phyloP scores from a whole-genome alignment of 2,329 filamentous ascomycete species.

The Passalora sequoiae region DNA sequence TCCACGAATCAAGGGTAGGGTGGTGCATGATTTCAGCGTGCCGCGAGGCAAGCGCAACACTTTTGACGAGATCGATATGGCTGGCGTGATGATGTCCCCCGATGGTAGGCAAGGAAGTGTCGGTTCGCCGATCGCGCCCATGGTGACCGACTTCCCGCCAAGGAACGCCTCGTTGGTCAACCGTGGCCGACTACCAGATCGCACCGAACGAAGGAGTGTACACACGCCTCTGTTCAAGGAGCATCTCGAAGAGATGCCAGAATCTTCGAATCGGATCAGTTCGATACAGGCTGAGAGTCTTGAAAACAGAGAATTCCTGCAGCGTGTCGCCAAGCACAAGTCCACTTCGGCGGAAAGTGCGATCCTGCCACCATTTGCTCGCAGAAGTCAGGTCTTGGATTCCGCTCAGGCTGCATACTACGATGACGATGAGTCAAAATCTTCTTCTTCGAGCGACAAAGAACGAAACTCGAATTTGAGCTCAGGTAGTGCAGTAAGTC shows the following conservation, averaged over 20 bases:
- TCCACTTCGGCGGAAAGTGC: constrained; percentile 28
- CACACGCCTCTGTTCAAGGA: constrained; percentile 58
- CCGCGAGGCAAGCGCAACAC: constrained; percentile 43
- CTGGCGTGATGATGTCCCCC: not conserved
- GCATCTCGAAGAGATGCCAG: constrained; percentile 53
- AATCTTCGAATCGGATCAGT: constrained; percentile 37
- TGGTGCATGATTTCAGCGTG: constrained; percentile 61
- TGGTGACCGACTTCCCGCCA: constrained; percentile 13
- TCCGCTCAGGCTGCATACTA: constrained; percentile 25
- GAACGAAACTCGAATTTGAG: constrained; percentile 18
- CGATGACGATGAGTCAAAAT: constrained; percentile 24
- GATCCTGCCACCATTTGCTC: constrained; percentile 33
- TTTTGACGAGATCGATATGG: constrained; percentile 19
- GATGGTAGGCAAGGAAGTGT: constrained; percentile 5
- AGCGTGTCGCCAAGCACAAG: constrained; percentile 38
- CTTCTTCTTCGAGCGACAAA: constrained; percentile 22
- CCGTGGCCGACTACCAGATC: constrained; percentile 7
- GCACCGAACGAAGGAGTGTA: constrained; percentile 28
- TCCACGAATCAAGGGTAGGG: constrained; percentile 57
- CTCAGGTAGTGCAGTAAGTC: constrained; percentile 23
- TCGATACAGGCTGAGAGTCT: constrained; percentile 45
- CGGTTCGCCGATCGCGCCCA: constrained; percentile 8
- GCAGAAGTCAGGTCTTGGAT: constrained; percentile 32
- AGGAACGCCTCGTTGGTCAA: constrained; percentile 18
- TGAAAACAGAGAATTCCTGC: constrained; percentile 46